Conservation (phyloP, 2,329 filamentous ascomycete species). For the Plectosphaerella cucumerina region DNA sequence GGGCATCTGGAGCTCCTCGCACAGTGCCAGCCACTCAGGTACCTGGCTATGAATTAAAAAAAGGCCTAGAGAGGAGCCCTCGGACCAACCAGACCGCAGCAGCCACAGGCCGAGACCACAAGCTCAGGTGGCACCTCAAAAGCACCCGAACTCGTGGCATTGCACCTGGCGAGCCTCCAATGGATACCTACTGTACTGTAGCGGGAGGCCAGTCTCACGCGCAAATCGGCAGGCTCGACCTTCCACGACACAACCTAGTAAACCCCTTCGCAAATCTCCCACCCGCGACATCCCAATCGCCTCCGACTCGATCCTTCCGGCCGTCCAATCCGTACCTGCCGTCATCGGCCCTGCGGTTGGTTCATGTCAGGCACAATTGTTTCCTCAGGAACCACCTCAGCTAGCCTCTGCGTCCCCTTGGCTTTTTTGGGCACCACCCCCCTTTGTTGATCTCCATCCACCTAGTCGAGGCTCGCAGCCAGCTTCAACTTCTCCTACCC, state of each 20-base stretch:
- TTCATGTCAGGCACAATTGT: conserved; percentile 15
- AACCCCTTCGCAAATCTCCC: neutral
- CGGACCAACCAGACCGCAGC: neutral
- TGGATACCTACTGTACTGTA: no score
- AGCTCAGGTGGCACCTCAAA: no score
- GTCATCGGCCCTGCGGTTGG: conserved; percentile 11
- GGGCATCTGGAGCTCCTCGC: conserved; percentile 1
- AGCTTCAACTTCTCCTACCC: conserved; percentile 9
- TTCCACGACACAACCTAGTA: neutral
- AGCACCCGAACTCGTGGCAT: no score
- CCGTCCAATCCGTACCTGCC: neutral
- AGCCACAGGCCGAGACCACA: neutral
- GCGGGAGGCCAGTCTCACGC: neutral
- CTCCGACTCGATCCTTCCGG: conserved; percentile 1
- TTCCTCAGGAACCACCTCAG: conserved; percentile 12
- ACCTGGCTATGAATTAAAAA: conserved; percentile 5
- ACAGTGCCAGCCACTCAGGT: conserved; percentile 12
- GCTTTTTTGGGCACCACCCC: conserved; percentile 4
- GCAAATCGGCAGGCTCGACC: neutral
- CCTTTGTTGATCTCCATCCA: conserved; percentile 6
- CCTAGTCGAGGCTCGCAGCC: conserved; percentile 14
- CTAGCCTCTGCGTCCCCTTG: conserved; percentile 5
- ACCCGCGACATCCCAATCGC: neutral
- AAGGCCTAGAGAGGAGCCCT: neutral
- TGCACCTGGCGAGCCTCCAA: no score